A percentile compares a stretch with the other conserved stretches of the same genome.
Conservation (phyloP, 805 yeast species). For the Gaillardinia entomophila region DNA sequence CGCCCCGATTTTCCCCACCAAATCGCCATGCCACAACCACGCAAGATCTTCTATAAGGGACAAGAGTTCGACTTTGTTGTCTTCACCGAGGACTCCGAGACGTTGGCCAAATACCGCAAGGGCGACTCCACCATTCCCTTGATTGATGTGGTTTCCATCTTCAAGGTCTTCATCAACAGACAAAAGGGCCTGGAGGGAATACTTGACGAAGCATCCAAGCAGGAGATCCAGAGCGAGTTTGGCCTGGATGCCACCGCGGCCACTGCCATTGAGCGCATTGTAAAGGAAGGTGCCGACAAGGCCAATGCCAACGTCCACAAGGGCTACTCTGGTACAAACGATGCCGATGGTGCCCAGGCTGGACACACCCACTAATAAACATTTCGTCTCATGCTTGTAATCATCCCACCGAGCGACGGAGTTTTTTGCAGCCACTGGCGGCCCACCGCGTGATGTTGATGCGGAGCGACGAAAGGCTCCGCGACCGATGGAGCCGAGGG, state of each 20-base stretch:
- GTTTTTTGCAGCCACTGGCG: too few species aligned
- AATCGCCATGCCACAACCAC: constrained; percentile 23
- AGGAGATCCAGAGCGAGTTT: constrained; percentile 62
- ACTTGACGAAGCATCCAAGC: constrained; percentile 64
- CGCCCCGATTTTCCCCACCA: not conserved
- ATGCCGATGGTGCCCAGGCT: constrained; percentile 27
- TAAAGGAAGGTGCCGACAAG: constrained; percentile 55
- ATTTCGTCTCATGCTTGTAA: too few species aligned
- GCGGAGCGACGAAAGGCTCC: too few species aligned
- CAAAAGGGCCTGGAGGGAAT: constrained; percentile 70
- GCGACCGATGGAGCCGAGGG: too few species aligned
- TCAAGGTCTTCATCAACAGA: constrained; percentile 57
- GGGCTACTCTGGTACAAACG: constrained; percentile 35
- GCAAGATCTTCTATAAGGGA: constrained; percentile 65
- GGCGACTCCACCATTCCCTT: constrained; percentile 54
- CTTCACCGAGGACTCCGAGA: constrained; percentile 52
- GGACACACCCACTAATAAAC: not conserved
- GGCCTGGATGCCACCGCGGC: constrained; percentile 48
- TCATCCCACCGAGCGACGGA: too few species aligned
- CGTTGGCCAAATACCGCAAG: constrained; percentile 41
- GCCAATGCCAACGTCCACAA: constrained; percentile 15
- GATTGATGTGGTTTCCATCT: constrained; percentile 56
- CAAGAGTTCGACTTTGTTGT: constrained; percentile 56
- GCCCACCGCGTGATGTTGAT: too few species aligned
- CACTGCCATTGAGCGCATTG: constrained; percentile 52